These are phyloP conservation scores for Bassia scoparia DNA, from an alignment of 148 eudicot genomes.

Conservation along the genomic window DNA sequence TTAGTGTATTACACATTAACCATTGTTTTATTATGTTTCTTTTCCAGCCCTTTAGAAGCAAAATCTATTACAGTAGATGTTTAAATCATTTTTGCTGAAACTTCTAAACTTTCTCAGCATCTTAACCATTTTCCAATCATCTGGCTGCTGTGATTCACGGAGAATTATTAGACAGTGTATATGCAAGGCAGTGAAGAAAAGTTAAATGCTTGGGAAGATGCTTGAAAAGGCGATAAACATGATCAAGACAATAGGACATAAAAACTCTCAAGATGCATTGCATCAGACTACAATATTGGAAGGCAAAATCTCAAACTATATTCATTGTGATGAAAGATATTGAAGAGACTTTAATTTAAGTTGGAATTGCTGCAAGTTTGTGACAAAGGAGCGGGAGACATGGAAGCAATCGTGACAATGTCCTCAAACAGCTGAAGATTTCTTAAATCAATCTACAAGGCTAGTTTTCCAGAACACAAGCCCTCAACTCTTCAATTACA, in stretches of 20 bases:
- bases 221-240: slow-evolving; percentile 22
- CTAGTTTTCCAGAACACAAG: slow-evolving; percentile 8
- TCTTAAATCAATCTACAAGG: slow-evolving; percentile 31
- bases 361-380: slow-evolving; percentile 28
- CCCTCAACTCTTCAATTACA: slow-evolving; percentile 23
- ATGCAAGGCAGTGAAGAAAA: slow-evolving; percentile 24
- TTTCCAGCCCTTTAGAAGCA: no score
- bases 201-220: slow-evolving; percentile 29
- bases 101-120: background rate
- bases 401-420: slow-evolving; percentile 36
- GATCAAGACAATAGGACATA: slow-evolving; percentile 24
- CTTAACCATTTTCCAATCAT: slow-evolving; percentile 4
- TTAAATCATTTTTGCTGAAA: background rate
- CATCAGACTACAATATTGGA: slow-evolving; percentile 25
- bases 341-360: slow-evolving; percentile 28
- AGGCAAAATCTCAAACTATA: slow-evolving; percentile 29
- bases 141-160: slow-evolving; percentile 21
- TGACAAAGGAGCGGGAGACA: slow-evolving; percentile 36
- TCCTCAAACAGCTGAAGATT: slow-evolving; percentile 34
- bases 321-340: slow-evolving; percentile 30
- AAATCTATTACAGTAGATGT: no score
- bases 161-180: slow-evolving; percentile 18
- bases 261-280: slow-evolving; percentile 30
- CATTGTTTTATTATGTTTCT: no score
- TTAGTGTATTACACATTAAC: no score